Evolutionary conservation across 768 basidiomycete genomes (phyloP).

Genomic region (Suillus fuscotomentosus): DNA sequence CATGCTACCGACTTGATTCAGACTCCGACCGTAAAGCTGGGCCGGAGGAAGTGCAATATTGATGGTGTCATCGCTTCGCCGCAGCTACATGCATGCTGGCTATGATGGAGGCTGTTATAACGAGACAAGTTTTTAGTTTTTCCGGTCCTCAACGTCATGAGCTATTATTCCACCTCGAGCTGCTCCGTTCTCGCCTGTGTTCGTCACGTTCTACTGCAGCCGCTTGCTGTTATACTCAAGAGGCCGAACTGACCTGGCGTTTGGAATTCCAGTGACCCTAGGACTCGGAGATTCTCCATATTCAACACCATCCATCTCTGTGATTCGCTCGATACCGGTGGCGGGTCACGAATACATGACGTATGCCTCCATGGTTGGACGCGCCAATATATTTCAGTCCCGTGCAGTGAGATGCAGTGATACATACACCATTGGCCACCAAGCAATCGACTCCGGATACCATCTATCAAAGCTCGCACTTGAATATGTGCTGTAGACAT

Average conservation of each 20-base stretch:
- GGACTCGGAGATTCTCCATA: slow-evolving; percentile 59
- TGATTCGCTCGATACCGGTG: neutral
- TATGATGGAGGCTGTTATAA: neutral
- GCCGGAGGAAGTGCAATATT: no score
- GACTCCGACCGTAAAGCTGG: no score
- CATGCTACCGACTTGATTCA: no score
- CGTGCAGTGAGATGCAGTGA: neutral
- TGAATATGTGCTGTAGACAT: neutral
- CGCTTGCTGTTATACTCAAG: neutral
- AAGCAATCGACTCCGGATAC: no score
- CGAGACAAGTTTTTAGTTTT: no score
- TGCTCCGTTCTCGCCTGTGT: slow-evolving; percentile 86
- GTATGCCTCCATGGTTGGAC: no score
- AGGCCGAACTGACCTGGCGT: neutral
- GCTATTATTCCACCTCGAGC: slow-evolving; percentile 75
- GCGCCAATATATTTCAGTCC: neutral
- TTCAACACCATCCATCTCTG: slow-evolving; percentile 80
- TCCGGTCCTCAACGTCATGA: slow-evolving; percentile 74
- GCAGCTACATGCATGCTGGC: neutral
- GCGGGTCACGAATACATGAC: no score
- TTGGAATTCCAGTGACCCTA: slow-evolving; percentile 59
- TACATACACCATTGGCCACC: no score
- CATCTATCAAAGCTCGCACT: neutral
- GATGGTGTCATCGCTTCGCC: no score
- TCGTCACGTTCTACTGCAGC: slow-evolving; percentile 46